phyloP scores from a whole-genome alignment of 2,329 filamentous ascomycete species.

The Trichoderma sp. region DNA sequence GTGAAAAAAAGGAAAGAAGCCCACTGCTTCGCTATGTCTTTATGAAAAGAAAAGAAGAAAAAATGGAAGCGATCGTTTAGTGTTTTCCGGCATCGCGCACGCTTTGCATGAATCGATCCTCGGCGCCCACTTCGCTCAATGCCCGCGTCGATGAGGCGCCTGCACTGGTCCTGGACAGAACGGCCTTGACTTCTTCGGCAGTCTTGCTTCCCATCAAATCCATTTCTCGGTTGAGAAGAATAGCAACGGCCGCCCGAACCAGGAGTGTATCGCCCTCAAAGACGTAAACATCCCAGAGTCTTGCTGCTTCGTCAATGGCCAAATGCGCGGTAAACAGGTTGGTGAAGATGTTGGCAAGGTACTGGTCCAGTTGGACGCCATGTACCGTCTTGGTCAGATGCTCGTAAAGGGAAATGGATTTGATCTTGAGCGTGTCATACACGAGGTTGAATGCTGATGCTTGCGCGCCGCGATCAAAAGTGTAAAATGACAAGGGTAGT shows the following conservation, averaged over 20 bases:
- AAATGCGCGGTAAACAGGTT: constrained; percentile 62
- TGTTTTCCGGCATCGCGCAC: constrained; percentile 37
- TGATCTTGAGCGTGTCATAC: constrained; percentile 62
- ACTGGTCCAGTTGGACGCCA: constrained; percentile 47
- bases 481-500: constrained; percentile 71
- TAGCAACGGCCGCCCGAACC: constrained; percentile 66
- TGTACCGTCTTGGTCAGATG: constrained; percentile 56
- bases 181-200: constrained; percentile 41
- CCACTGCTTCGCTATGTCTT: not conserved
- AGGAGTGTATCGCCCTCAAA: constrained; percentile 76
- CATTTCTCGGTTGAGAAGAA: constrained; percentile 56
- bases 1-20: not conserved
- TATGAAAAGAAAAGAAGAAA: not conserved
- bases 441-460: constrained; percentile 66
- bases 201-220: constrained; percentile 47
- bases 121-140: constrained; percentile 44
- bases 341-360: constrained; percentile 59
- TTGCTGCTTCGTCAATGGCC: constrained; percentile 65
- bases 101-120: constrained; percentile 42
- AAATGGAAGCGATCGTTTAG: constrained; percentile 20
- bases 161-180: constrained; percentile 34
- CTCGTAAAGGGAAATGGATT: constrained; percentile 59
- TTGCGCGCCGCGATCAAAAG: constrained; percentile 66
- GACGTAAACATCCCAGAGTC: constrained; percentile 78
- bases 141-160: constrained; percentile 33